Evolutionary conservation across 495 filamentous ascomycete genomes (phyloP).

Genomic region (Trichoderma orchidacearum): DNA sequence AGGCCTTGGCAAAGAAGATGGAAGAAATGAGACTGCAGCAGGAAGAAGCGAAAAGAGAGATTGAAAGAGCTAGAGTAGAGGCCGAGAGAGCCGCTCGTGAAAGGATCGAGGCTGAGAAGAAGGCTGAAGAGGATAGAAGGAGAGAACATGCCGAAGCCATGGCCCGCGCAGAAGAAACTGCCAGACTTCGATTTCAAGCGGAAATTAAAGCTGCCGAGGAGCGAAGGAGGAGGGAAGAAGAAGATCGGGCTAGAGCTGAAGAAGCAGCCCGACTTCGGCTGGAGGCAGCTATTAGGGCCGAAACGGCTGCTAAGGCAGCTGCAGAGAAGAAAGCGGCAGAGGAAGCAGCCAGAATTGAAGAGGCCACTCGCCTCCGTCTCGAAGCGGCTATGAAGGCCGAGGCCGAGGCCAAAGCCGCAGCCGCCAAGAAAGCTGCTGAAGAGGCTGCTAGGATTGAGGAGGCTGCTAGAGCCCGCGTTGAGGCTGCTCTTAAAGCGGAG

Average conservation of each 20-base stretch:
- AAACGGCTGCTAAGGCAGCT: conserved; percentile 12
- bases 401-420: conserved; percentile 24
- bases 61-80: conserved; percentile 25
- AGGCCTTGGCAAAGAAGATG: conserved; percentile 20
- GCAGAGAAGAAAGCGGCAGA: conserved; percentile 19
- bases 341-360: conserved; percentile 10
- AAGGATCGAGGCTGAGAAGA: conserved; percentile 19
- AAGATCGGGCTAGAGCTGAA: conserved; percentile 14
- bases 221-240: conserved; percentile 17
- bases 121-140: conserved; percentile 17
- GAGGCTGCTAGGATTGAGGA: conserved; percentile 28
- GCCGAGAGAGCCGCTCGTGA: conserved; percentile 33
- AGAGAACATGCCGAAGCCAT: conserved; percentile 21
- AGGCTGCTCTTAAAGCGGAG: conserved; percentile 11
- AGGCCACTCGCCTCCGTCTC: conserved; percentile 15
- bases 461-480: conserved; percentile 15
- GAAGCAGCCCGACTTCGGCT: conserved; percentile 12
- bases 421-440: conserved; percentile 28
- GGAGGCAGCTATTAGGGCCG: conserved; percentile 5
- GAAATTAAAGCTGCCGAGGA: conserved; percentile 15
- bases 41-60: conserved; percentile 20
- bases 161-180: conserved; percentile 21
- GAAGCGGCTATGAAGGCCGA: conserved; percentile 26
- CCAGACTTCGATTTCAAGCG: conserved; percentile 20
- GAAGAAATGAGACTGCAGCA: conserved; percentile 23